Conservation (phyloP, 78 protist species). For the Emiliania huxleyi region DNA sequence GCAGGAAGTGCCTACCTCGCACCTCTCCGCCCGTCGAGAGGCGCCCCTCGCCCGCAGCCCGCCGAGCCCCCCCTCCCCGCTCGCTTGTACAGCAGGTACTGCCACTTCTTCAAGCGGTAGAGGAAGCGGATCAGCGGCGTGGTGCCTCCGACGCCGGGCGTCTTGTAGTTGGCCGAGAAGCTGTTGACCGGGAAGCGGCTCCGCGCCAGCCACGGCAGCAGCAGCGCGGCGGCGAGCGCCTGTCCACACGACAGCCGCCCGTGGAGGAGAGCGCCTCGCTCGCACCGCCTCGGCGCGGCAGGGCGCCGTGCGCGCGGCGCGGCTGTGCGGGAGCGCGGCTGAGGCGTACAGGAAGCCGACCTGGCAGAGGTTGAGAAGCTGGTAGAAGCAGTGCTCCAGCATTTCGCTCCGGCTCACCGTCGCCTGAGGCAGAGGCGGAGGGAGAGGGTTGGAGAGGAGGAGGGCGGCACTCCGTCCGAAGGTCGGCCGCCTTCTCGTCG, state of each 20-base stretch:
- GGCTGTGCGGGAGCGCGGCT: neutral
- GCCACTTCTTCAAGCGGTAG: conserved; percentile 10
- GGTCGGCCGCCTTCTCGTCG: too few species aligned
- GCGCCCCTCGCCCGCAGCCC: too few species aligned
- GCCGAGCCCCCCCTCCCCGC: too few species aligned
- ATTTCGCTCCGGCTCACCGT: conserved; percentile 14
- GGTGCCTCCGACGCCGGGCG: neutral
- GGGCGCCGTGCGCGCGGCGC: too few species aligned
- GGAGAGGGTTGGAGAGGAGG: too few species aligned
- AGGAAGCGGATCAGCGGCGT: neutral
- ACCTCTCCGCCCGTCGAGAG: too few species aligned
- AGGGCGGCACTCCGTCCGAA: too few species aligned
- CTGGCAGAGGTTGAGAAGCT: conserved; percentile 17
- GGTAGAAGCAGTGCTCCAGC: conserved; percentile 35
- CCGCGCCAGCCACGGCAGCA: conserved; percentile 15
- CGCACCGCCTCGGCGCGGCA: too few species aligned
- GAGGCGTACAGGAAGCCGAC: neutral
- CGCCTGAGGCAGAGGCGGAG: too few species aligned
- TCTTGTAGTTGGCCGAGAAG: conserved; percentile 5
- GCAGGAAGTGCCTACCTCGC: too few species aligned
- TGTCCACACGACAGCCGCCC: too few species aligned
- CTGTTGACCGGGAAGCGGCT: conserved; percentile 22
- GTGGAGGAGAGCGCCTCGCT: too few species aligned
- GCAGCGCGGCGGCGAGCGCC: neutral
- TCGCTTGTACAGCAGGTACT: conserved; percentile 33